Evolutionary conservation across 768 basidiomycete species (phyloP).

Genomic region (Serpula lacrymans): DNA sequence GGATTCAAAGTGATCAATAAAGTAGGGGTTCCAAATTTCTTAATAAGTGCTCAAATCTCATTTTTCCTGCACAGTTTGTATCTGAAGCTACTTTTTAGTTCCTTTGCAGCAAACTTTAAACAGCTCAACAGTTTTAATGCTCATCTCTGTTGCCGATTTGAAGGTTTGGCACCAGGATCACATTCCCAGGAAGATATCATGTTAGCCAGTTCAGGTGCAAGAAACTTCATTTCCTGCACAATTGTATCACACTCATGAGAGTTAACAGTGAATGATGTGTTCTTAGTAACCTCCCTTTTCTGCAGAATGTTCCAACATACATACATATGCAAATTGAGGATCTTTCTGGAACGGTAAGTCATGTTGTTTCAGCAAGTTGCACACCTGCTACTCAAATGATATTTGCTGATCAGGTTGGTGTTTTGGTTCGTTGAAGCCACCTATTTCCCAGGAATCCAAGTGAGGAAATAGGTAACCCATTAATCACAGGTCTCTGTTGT

Average conservation of each 20-base stretch:
- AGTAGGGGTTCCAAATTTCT: conserved; percentile 32
- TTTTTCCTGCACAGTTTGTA: conserved; percentile 28
- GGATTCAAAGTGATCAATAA: conserved; percentile 47
- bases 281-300: neutral
- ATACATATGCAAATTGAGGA: conserved; percentile 14
- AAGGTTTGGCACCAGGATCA: neutral
- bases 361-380: neutral
- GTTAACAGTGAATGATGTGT: no score
- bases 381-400: no score
- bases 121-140: conserved; percentile 9
- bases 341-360: conserved; percentile 7
- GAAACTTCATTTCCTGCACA: neutral
- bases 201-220: neutral
- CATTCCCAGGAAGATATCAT: neutral
- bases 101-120: conserved; percentile 13
- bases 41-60: conserved; percentile 35
- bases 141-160: neutral
- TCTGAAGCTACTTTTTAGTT: conserved; percentile 26
- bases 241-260: no score
- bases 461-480: conserved; percentile 10
- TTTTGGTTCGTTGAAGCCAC: conserved; percentile 7
- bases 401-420: neutral
- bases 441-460: conserved; percentile 12
- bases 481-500: conserved; percentile 1
- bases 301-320: conserved; percentile 7